A percentile compares a stretch with the other conserved stretches of the same genome.
Evolutionary conservation across 805 yeast genomes (phyloP).

Genomic region (Starmerella tilneyi): DNA sequence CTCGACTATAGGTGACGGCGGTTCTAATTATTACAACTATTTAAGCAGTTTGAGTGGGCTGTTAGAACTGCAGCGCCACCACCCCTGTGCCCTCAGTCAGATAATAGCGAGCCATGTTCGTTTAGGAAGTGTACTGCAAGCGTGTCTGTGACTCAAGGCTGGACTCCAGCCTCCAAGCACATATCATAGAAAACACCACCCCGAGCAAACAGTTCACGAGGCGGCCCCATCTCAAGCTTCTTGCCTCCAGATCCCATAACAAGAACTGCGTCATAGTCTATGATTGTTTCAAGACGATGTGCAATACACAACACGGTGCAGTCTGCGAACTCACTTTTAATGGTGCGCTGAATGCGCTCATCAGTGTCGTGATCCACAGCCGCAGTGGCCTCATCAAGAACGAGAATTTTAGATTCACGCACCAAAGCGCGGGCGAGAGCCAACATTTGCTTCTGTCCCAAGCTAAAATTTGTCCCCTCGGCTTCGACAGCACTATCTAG

Average conservation of each 20-base stretch:
- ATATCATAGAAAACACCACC: not conserved
- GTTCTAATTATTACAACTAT: too few species aligned
- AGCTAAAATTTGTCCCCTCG: conserved; percentile 21
- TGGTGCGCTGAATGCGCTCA: conserved; percentile 48
- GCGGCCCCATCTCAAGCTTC: conserved; percentile 47
- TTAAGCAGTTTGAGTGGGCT: too few species aligned
- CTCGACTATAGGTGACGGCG: too few species aligned
- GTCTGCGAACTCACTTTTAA: conserved; percentile 44
- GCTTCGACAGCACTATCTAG: conserved; percentile 35
- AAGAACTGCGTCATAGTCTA: conserved; percentile 46
- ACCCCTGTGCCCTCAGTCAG: too few species aligned
- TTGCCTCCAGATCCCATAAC: conserved; percentile 48
- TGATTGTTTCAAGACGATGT: conserved; percentile 53
- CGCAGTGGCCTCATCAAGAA: conserved; percentile 68
- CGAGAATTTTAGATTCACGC: conserved; percentile 47
- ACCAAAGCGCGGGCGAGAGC: conserved; percentile 58
- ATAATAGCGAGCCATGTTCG: too few species aligned
- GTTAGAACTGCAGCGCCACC: too few species aligned
- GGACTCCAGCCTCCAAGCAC: conserved; percentile 1
- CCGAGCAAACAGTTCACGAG: conserved; percentile 27
- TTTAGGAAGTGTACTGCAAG: too few species aligned
- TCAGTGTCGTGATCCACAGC: conserved; percentile 67
- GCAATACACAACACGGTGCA: conserved; percentile 66
- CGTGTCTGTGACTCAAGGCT: too few species aligned
- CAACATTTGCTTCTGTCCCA: conserved; percentile 21